Evolutionary conservation across 2,329 filamentous ascomycete species (phyloP), one percentile per base, ranked within the genome.

Genomic region (Xylaria polymorpha): DNA sequence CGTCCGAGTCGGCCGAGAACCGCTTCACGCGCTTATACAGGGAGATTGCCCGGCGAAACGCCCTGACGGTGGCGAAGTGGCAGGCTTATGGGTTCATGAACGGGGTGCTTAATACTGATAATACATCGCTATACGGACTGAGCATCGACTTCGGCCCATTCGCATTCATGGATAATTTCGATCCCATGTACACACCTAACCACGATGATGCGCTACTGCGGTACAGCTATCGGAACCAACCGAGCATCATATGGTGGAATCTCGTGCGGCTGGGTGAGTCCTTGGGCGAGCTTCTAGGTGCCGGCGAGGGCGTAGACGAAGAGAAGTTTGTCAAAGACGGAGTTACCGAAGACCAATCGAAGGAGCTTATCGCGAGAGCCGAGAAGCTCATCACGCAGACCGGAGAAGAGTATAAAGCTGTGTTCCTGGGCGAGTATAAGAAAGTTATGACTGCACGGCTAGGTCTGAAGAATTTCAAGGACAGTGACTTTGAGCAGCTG

Each of bases 61-160:
- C 96, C 1, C 85, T 87, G 67, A 97, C 92, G 0, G 94, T 98
- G 1, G 96, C 96, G 12, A 88, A 91, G 73, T 98, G 96, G 95
- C 97, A 99, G 83, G 94, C 94, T 0, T 98, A 98, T 77, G 96
- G 94, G n/a, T 99, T 99, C 83, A 98, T 97, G 87, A 99, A 99
- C 76, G 96, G 96, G 55, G 96, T 99, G 4, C 85, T 99, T 67
- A 99, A 99, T 81, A 98, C 96, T 0, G 96, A 99, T 79, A 99
- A 99, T 79, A 99, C 96, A 0, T 97, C 94, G 0, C 87, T 99
- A 60, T 90, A 90, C 64, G 96, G 96, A 0, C 83, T 99, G 0
- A 95, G 92, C 6, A 91, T 99, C 71, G 96, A 99, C 81, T 99
- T 94, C 78, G 96, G 96, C 0, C 96, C 96, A 0, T 99, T 99